Evolutionary conservation across 495 filamentous ascomycete genomes (phyloP).

Genomic region (Talaromyces stipitatus): DNA sequence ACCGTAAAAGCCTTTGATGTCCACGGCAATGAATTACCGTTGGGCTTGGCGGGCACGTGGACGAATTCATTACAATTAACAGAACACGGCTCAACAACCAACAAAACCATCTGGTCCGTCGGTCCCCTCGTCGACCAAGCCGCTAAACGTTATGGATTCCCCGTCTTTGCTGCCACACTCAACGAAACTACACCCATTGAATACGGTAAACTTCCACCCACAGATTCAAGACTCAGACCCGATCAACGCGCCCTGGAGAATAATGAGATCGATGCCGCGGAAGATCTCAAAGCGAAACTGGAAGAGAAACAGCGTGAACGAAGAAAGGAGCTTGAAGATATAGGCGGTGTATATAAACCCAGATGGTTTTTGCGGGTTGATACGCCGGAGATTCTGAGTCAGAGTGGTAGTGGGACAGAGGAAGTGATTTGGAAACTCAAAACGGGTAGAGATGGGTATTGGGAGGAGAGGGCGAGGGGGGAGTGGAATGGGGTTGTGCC

Average conservation of each 20-base stretch:
- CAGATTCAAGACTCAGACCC: constrained; percentile 77
- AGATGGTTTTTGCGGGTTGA: constrained; percentile 71
- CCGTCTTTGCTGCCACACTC: constrained; percentile 72
- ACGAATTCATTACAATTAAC: constrained; percentile 59
- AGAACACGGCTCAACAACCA: constrained; percentile 46
- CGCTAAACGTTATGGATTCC: constrained; percentile 74
- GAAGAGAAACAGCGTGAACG: constrained; percentile 80
- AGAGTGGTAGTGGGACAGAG: constrained; percentile 33
- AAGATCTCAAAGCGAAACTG: constrained; percentile 70
- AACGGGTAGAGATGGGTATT: constrained; percentile 77
- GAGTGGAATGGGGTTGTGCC: constrained; percentile 63
- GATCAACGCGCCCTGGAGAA: constrained; percentile 85
- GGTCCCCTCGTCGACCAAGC: constrained; percentile 70
- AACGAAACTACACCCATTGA: constrained; percentile 87
- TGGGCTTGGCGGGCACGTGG: constrained; percentile 76
- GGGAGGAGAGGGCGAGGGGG: constrained; percentile 71
- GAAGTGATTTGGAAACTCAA: constrained; percentile 80
- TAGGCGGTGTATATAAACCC: constrained; percentile 61
- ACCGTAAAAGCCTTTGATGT: constrained; percentile 60
- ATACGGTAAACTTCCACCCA: constrained; percentile 60
- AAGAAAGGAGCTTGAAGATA: constrained; percentile 65
- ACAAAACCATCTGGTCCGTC: constrained; percentile 66
- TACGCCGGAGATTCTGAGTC: constrained; percentile 19
- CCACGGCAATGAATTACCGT: constrained; percentile 50
- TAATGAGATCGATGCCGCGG: constrained; percentile 75